These are phyloP conservation scores for Septoria petroselini DNA, from an alignment of 2,329 filamentous ascomycete genomes.

Conservation along the genomic window DNA sequence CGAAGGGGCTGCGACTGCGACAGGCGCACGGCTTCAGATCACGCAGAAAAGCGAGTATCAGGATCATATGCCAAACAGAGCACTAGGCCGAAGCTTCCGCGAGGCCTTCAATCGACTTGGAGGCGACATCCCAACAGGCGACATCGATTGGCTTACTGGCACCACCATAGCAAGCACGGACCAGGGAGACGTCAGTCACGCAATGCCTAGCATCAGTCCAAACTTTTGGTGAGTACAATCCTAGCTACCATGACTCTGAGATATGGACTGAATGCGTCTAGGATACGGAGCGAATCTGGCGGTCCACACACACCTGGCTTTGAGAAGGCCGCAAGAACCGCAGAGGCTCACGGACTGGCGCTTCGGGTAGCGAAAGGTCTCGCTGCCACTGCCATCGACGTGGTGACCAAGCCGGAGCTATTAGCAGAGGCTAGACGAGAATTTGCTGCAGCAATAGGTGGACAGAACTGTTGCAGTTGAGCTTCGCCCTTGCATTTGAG, in stretches of 20 bases:
- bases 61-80: constrained; percentile 42
- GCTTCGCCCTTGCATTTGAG: too few species aligned
- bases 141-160: constrained; percentile 44
- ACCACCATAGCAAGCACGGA: constrained; percentile 56
- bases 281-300: constrained; percentile 23
- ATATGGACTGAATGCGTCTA: too few species aligned
- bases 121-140: constrained; percentile 39
- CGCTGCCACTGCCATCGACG: constrained; percentile 41
- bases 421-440: constrained; percentile 32
- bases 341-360: constrained; percentile 37
- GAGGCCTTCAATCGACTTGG: constrained; percentile 36
- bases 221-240: too few species aligned
- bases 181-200: constrained; percentile 59
- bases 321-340: constrained; percentile 38
- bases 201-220: constrained; percentile 53
- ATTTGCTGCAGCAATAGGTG: constrained; percentile 19
- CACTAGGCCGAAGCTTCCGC: constrained; percentile 22
- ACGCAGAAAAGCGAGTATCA: constrained; percentile 48
- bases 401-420: constrained; percentile 31
- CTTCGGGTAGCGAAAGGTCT: constrained; percentile 40
- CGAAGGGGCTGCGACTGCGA: constrained; percentile 44
- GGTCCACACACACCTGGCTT: constrained; percentile 44
- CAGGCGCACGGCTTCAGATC: constrained; percentile 50
- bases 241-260: too few species aligned
- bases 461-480: not conserved